These are phyloP conservation scores for Ceratocystis destructans DNA, from an alignment of 2,329 filamentous ascomycete genomes.

Conservation along the genomic window DNA sequence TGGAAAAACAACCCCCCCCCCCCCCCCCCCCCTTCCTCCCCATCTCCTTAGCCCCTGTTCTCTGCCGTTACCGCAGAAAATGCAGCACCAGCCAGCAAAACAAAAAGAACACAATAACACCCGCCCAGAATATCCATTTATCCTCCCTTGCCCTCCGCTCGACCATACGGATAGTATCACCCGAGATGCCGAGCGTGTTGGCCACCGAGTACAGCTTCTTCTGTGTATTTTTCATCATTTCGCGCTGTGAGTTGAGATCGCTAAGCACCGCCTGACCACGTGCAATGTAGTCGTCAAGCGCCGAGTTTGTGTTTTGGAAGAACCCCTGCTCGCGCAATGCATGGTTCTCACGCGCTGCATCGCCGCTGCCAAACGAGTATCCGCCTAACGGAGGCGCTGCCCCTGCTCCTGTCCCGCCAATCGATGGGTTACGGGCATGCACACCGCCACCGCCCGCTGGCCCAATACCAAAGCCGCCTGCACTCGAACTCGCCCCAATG, in stretches of 20 bases:
- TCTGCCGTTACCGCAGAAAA: conserved; percentile 52
- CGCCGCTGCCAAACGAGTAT: conserved; percentile 37
- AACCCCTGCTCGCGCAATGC: conserved; percentile 83
- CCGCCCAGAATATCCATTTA: conserved; percentile 93
- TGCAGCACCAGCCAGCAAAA: conserved; percentile 90
- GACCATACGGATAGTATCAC: conserved; percentile 94
- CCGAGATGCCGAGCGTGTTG: conserved; percentile 83
- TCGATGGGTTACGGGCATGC: conserved; percentile 9
- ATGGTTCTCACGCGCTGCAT: conserved; percentile 62
- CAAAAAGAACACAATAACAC: conserved; percentile 70
- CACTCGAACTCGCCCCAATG: conserved; percentile 22
- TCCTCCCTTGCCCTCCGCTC: conserved; percentile 84
- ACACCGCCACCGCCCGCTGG: background rate
- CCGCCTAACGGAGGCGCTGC: conserved; percentile 13
- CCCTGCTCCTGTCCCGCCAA: background rate
- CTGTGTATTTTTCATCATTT: conserved; percentile 92
- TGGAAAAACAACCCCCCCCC: too few species aligned
- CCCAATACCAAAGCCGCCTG: background rate
- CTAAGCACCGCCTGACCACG: conserved; percentile 79
- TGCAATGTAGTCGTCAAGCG: conserved; percentile 88
- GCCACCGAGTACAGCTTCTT: conserved; percentile 80
- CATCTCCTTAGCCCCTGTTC: background rate
- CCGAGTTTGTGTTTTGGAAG: conserved; percentile 64
- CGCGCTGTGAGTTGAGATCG: conserved; percentile 76
- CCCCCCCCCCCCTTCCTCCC: conserved; percentile 10